Evolutionary conservation across 192 early-diverging fungal genomes (phyloP).

Genomic region (Lobosporangium transversale): DNA sequence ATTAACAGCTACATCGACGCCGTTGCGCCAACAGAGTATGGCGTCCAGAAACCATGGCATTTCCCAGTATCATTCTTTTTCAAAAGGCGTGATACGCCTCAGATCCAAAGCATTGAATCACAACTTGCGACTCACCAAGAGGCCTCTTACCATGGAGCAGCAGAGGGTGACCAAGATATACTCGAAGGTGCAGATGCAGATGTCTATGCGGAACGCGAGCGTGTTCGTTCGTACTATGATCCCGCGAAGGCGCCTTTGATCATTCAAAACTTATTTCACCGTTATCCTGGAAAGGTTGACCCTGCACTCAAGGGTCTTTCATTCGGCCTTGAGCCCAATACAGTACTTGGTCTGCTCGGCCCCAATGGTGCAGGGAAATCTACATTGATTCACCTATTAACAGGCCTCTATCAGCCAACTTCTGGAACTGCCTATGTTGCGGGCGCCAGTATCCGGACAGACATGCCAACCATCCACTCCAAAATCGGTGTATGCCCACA

Average conservation of each 20-base stretch:
- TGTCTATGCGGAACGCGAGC: conserved; percentile 38
- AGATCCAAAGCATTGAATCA: conserved; percentile 17
- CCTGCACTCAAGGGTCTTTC: conserved; percentile 39
- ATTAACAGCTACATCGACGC: conserved; percentile 36
- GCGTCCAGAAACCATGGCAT: conserved; percentile 50
- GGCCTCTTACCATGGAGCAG: not conserved
- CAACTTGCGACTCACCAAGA: not conserved
- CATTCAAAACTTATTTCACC: conserved; percentile 39
- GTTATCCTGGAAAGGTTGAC: conserved; percentile 40
- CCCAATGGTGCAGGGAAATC: conserved; percentile 82
- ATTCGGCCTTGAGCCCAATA: conserved; percentile 67
- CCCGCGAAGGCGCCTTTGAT: conserved; percentile 34
- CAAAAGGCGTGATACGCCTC: not conserved
- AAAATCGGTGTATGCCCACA: conserved; percentile 67
- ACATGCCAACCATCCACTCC: conserved; percentile 40
- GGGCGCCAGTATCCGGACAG: conserved; percentile 44
- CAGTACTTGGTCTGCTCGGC: conserved; percentile 71
- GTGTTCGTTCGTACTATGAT: conserved; percentile 30
- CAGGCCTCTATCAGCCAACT: conserved; percentile 31
- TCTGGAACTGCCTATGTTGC: conserved; percentile 44
- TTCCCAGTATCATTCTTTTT: conserved; percentile 31
- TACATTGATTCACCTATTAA: conserved; percentile 55
- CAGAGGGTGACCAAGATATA: conserved; percentile 1
- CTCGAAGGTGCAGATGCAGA: conserved; percentile 36
- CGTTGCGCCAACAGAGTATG: conserved; percentile 42